Evolutionary conservation across 108 stramenopile species (phyloP).

Genomic region (Pseudonitzschia multistriata): DNA sequence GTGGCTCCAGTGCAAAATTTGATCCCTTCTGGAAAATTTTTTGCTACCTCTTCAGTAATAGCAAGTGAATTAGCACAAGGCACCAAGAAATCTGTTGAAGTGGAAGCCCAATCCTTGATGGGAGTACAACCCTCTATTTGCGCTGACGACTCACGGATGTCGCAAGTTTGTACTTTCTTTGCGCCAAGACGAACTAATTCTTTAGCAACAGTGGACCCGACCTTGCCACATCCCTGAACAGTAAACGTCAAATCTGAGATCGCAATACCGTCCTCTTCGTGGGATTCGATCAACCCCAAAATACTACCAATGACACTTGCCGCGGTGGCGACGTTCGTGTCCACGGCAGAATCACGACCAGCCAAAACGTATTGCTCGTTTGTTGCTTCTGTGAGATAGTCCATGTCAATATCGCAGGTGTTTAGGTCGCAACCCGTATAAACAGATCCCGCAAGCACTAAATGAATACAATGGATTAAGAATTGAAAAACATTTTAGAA

Average conservation of each 20-base stretch:
- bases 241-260: constrained; percentile 35
- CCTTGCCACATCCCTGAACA: constrained; percentile 54
- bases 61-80: constrained; percentile 40
- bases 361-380: constrained; percentile 40
- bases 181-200: constrained; percentile 36
- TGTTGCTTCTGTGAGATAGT: constrained; percentile 35
- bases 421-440: constrained; percentile 49
- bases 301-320: constrained; percentile 39
- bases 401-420: constrained; percentile 38
- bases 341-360: constrained; percentile 32
- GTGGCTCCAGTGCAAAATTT: constrained; percentile 39
- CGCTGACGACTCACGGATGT: constrained; percentile 22
- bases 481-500: background rate
- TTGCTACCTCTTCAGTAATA: constrained; percentile 33
- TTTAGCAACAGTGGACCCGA: constrained; percentile 39
- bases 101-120: constrained; percentile 32
- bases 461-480: background rate
- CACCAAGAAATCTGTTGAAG: constrained; percentile 36
- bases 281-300: constrained; percentile 35
- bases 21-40: constrained; percentile 24
- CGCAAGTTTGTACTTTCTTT: constrained; percentile 37
- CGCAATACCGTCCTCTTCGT: constrained; percentile 24
- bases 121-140: constrained; percentile 35
- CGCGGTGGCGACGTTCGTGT: constrained; percentile 46
- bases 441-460: constrained; percentile 23